Evolutionary conservation across 495 filamentous ascomycete genomes (phyloP).

Genomic region (Aspergillus conjunctus): DNA sequence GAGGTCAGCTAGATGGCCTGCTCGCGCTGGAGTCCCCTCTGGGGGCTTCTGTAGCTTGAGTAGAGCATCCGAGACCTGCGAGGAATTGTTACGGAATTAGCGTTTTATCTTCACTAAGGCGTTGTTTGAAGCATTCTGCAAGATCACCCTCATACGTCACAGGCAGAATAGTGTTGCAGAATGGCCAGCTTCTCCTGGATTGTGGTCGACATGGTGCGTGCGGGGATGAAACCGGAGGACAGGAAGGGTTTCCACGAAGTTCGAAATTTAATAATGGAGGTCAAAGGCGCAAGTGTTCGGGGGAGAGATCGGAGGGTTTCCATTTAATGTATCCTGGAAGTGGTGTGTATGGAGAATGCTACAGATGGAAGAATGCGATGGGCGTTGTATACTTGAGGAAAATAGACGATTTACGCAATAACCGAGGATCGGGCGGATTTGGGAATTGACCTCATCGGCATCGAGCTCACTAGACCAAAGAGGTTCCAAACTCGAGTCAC

Average conservation of each 20-base stretch:
- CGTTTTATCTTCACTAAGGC: background rate
- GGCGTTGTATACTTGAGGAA: constrained; percentile 4
- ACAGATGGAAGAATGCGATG: background rate
- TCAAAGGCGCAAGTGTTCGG: background rate
- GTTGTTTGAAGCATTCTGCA: background rate
- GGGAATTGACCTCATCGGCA: background rate
- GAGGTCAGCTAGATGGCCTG: constrained; percentile 65
- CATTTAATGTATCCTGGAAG: background rate
- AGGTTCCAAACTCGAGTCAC: background rate
- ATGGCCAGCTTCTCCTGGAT: constrained; percentile 39
- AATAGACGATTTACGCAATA: constrained; percentile 3
- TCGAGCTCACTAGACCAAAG: background rate
- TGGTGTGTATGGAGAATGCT: background rate
- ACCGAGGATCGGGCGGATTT: constrained; percentile 17
- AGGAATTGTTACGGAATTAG: background rate
- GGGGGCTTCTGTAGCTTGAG: constrained; percentile 58
- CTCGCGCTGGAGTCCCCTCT: constrained; percentile 38
- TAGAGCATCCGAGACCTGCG: constrained; percentile 63
- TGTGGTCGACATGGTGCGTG: constrained; percentile 31
- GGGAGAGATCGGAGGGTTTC: constrained; percentile 5
- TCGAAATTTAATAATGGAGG: background rate
- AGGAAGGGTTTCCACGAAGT: background rate
- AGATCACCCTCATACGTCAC: constrained; percentile 43
- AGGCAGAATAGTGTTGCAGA: constrained; percentile 49
- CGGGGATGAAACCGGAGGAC: constrained; percentile 10